Percentiles rank a stretch among this genome's conserved stretches.
These are phyloP conservation scores for Populus deltoides DNA, from an alignment of 345 rosid genomes.

Conservation along the genomic window DNA sequence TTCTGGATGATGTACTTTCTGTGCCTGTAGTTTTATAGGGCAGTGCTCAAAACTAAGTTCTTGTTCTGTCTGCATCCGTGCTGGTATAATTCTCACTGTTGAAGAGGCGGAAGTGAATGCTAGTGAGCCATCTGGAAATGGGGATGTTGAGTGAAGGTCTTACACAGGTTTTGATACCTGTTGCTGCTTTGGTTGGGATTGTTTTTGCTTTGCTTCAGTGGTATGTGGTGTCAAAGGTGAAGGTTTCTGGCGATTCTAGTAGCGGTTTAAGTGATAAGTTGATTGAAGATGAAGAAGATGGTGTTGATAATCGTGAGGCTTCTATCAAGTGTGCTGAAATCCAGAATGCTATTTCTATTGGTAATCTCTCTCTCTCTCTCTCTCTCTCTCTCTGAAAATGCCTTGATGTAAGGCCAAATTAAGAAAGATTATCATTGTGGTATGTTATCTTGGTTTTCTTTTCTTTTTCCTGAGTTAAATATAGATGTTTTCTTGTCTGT, in stretches of 20 bases:
- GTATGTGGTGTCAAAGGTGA: conserved; percentile 57
- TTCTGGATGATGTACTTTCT: conserved; percentile 11
- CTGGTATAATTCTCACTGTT: background rate
- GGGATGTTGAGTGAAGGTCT: conserved; percentile 42
- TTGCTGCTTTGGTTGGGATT: conserved; percentile 49
- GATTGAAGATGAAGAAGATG: conserved; percentile 55
- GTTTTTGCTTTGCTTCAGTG: conserved; percentile 66
- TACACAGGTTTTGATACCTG: conserved; percentile 55
- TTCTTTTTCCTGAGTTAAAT: background rate
- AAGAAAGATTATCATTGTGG: no score
- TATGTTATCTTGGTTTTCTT: no score
- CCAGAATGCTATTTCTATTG: conserved; percentile 65
- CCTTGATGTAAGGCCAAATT: background rate
- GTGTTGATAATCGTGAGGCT: conserved; percentile 40
- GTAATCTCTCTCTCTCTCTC: conserved; percentile 32
- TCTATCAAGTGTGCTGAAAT: conserved; percentile 65
- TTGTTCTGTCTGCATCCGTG: conserved; percentile 2
- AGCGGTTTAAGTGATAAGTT: conserved; percentile 37
- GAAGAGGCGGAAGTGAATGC: conserved; percentile 1
- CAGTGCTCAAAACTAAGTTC: background rate
- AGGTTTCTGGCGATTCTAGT: conserved; percentile 33
- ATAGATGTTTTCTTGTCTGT: background rate
- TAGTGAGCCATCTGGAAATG: conserved; percentile 27
- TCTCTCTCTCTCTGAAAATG: background rate
- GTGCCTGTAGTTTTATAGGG: background rate